phyloP scores from a whole-genome alignment of 176 grass and related monocot species.

The Microstegium vimineum region DNA sequence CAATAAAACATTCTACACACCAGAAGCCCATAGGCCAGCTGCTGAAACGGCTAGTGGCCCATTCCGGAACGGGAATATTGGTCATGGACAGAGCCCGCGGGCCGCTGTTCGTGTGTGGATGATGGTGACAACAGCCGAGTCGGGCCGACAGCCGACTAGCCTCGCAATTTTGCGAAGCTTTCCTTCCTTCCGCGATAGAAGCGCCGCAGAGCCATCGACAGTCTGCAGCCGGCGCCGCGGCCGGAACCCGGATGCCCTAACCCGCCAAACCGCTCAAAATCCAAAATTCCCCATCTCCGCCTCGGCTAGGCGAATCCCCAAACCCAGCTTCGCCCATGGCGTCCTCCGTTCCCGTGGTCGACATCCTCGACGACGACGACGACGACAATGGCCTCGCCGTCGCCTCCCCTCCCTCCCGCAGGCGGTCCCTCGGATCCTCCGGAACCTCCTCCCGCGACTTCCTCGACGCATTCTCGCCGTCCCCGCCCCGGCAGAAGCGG shows the following conservation, averaged over 20 bases:
- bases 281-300: not conserved
- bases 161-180: no score
- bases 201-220: not conserved
- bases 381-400: not conserved
- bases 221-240: not conserved
- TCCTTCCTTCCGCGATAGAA: not conserved
- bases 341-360: constrained; percentile 21
- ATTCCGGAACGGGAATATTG: no score
- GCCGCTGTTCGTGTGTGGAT: no score
- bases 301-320: constrained; percentile 10
- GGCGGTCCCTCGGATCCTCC: not conserved
- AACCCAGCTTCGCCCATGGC: not conserved
- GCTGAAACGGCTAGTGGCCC: no score
- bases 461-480: constrained; percentile 11
- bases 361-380: constrained; percentile 27
- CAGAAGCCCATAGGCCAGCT: no score
- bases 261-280: constrained; percentile 28
- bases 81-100: no score
- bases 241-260: not conserved
- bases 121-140: not conserved
- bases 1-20: no score
- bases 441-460: not conserved
- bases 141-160: no score
- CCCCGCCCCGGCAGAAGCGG: not conserved
- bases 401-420: constrained; percentile 2